Evolutionary conservation across 1,284 basidiomycete species (phyloP).

Genomic region (Pterula multifida): DNA sequence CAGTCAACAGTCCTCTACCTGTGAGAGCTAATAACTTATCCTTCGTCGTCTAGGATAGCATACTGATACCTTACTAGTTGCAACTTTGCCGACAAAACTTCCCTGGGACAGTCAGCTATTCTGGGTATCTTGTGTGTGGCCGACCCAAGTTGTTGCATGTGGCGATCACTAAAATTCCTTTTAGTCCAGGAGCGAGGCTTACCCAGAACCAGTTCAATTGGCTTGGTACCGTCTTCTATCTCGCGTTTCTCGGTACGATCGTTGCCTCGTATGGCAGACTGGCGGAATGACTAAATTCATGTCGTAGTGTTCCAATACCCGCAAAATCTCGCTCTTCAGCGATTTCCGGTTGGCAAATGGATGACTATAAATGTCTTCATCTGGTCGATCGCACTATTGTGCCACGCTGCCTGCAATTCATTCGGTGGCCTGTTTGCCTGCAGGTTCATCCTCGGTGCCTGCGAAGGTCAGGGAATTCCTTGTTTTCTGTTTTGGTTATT

Average conservation of each 20-base stretch:
- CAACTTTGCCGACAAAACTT: conserved; percentile 63
- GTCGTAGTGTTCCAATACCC: conserved; percentile 41
- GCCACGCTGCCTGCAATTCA: conserved; percentile 41
- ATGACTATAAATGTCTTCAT: conserved; percentile 43
- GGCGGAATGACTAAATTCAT: conserved; percentile 15
- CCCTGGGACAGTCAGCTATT: conserved; percentile 60
- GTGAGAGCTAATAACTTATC: conserved; percentile 23
- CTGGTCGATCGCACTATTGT: conserved; percentile 36
- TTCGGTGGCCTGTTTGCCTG: conserved; percentile 39
- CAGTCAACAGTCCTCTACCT: conserved; percentile 35
- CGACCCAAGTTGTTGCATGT: background rate
- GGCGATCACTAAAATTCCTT: conserved; percentile 9
- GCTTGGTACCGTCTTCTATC: conserved; percentile 69
- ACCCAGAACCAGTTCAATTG: conserved; percentile 44
- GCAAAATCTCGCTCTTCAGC: conserved; percentile 68
- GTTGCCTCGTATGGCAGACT: conserved; percentile 2
- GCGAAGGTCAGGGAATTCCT: conserved; percentile 26
- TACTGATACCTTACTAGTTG: conserved; percentile 25
- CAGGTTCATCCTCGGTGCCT: conserved; percentile 42
- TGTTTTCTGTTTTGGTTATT: background rate
- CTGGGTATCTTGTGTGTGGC: conserved; percentile 48
- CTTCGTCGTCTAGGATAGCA: conserved; percentile 9
- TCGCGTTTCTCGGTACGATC: conserved; percentile 39
- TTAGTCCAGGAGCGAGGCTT: conserved; percentile 28
- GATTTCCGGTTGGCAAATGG: conserved; percentile 70